Evolutionary conservation across 2,329 filamentous ascomycete species (phyloP).

Genomic region (Nemania sp.): DNA sequence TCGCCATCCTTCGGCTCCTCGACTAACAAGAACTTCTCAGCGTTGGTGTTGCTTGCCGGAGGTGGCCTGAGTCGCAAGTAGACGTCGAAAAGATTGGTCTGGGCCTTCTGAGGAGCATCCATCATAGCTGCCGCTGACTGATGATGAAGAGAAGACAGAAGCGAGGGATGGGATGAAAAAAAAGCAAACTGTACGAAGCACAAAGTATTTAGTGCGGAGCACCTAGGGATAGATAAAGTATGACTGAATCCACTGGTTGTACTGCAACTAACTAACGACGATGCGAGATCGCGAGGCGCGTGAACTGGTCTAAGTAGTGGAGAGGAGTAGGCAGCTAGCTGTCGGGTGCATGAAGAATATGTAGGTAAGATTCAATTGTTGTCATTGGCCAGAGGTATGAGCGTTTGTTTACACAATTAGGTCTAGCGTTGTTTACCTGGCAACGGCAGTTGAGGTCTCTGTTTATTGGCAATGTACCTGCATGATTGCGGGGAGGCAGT

Average conservation of each 20-base stretch:
- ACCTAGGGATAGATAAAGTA: too few relatives aligned
- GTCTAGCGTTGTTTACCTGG: not conserved
- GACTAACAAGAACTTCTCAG: constrained; percentile 78
- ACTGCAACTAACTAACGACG: not conserved
- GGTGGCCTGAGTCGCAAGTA: constrained; percentile 83
- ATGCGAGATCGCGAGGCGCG: not conserved
- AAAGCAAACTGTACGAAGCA: too few relatives aligned
- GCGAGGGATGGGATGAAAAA: too few relatives aligned
- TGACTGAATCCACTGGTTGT: not conserved
- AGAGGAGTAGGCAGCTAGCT: not conserved
- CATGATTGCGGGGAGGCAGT: too few relatives aligned
- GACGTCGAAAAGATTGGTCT: constrained; percentile 79
- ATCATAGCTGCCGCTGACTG: constrained; percentile 36
- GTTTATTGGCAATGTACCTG: too few relatives aligned
- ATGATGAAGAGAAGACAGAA: too few relatives aligned
- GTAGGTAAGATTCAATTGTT: not conserved
- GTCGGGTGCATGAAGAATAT: not conserved
- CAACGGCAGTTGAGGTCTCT: not conserved
- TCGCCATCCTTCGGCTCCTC: constrained; percentile 58
- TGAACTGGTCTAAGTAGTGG: not conserved
- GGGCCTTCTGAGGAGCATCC: constrained; percentile 50
- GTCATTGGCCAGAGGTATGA: not conserved
- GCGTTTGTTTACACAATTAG: constrained; percentile 7
- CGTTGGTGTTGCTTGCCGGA: constrained; percentile 47
- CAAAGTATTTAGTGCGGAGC: too few relatives aligned